These are phyloP conservation scores for Globisporangium acanthophoron DNA, from an alignment of 352 stramenopile genomes.

Conservation along the genomic window DNA sequence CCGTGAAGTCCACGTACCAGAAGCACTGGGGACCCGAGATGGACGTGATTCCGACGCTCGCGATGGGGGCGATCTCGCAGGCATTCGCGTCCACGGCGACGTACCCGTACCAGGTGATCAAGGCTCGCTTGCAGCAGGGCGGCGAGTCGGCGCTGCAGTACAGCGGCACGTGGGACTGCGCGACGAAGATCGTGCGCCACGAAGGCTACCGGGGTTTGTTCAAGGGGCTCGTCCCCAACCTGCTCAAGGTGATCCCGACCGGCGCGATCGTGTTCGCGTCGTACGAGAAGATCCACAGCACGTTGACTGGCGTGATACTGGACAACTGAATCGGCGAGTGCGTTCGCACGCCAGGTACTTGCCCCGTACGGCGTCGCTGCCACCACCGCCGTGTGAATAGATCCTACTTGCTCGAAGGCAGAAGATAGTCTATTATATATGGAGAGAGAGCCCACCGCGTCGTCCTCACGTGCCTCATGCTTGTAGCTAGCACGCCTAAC, in stretches of 20 bases:
- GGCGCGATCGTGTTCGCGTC: conserved; percentile 93
- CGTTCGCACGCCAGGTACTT: no score
- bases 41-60: conserved; percentile 58
- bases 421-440: conserved; percentile 7
- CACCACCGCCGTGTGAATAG: not conserved
- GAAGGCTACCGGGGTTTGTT: conserved; percentile 94
- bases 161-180: conserved; percentile 86
- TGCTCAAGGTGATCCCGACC: conserved; percentile 94
- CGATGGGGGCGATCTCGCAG: conserved; percentile 78
- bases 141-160: conserved; percentile 80
- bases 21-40: conserved; percentile 55
- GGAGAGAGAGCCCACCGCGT: conserved; percentile 11
- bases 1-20: conserved; percentile 63
- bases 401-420: not conserved
- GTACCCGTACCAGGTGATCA: conserved; percentile 97
- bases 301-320: conserved; percentile 41
- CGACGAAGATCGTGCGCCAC: conserved; percentile 80
- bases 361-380: no score
- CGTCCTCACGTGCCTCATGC: no score
- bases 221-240: conserved; percentile 94
- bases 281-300: conserved; percentile 78
- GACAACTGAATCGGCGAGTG: conserved; percentile 22
- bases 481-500: not conserved
- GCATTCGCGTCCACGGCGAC: conserved; percentile 83
- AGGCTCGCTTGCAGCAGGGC: conserved; percentile 94